A percentile compares a stretch with the other conserved stretches of the same genome.
These are phyloP conservation scores for Phragmites australis DNA, from an alignment of 176 grass and related monocot genomes.

Conservation along the genomic window DNA sequence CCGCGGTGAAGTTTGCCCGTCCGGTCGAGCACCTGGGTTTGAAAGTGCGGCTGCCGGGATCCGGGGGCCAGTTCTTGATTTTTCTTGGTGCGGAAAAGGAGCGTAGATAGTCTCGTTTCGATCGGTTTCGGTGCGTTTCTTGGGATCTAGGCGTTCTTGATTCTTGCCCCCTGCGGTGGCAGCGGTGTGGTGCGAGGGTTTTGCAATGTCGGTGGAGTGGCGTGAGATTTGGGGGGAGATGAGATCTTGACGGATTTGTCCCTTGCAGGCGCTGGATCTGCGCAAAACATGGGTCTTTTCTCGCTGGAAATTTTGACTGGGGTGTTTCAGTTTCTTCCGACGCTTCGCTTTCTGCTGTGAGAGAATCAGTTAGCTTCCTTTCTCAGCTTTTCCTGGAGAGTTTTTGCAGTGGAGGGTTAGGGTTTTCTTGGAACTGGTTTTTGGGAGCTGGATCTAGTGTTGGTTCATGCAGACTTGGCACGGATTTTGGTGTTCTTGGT, in stretches of 20 bases:
- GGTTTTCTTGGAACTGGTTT: background rate
- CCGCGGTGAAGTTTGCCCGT: background rate
- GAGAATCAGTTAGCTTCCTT: background rate
- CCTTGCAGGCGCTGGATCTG: background rate
- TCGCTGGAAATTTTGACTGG: background rate
- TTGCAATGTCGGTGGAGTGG: constrained; percentile 1
- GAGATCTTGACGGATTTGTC: background rate
- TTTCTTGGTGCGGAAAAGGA: background rate
- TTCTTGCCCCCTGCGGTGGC: background rate
- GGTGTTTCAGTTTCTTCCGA: background rate
- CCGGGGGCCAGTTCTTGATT: background rate
- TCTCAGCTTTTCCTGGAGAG: background rate
- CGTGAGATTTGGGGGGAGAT: background rate
- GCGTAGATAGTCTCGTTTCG: background rate
- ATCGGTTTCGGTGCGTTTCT: background rate
- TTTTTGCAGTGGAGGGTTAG: background rate
- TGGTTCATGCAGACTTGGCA: background rate
- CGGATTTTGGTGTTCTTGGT: background rate
- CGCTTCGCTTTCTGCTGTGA: background rate
- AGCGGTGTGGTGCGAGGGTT: background rate
- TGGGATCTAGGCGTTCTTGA: background rate
- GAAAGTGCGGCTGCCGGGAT: background rate
- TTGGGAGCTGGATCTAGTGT: background rate
- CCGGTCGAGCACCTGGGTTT: background rate
- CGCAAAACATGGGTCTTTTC: background rate